These are phyloP conservation scores for Waitea zeae DNA, from an alignment of 1,284 basidiomycete species.

Conservation along the genomic window DNA sequence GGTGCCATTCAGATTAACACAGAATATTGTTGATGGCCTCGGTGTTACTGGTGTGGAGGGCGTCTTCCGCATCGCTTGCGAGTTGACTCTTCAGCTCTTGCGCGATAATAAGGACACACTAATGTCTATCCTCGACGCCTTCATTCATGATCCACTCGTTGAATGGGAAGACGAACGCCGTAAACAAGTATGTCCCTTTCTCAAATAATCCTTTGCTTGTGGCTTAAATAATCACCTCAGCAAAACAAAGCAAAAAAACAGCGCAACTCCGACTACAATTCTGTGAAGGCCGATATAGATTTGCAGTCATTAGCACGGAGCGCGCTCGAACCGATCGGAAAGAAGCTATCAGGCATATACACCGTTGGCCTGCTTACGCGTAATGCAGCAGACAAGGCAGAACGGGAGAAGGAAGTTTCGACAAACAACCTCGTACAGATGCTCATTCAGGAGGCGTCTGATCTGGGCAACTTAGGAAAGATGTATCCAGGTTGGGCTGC, in stretches of 20 bases:
- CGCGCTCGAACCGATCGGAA: slow-evolving; percentile 65
- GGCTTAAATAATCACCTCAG: background rate
- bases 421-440: slow-evolving; percentile 81
- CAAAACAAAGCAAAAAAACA: slow-evolving; percentile 3
- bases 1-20: slow-evolving; percentile 92
- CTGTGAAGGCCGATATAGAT: slow-evolving; percentile 29
- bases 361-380: no score
- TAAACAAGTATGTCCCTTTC: slow-evolving; percentile 40
- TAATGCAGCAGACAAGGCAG: slow-evolving; percentile 23
- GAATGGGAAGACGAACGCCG: slow-evolving; percentile 83
- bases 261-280: slow-evolving; percentile 15
- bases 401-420: slow-evolving; percentile 49
- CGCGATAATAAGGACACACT: slow-evolving; percentile 87
- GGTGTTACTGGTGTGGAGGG: slow-evolving; percentile 93
- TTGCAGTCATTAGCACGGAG: slow-evolving; percentile 50
- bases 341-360: slow-evolving; percentile 70
- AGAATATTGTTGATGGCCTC: slow-evolving; percentile 86
- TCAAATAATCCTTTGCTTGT: slow-evolving; percentile 6
- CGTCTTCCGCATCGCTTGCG: slow-evolving; percentile 84
- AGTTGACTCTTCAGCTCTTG: slow-evolving; percentile 80
- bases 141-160: slow-evolving; percentile 93
- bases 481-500: slow-evolving; percentile 83
- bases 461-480: slow-evolving; percentile 48
- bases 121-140: slow-evolving; percentile 94
- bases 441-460: slow-evolving; percentile 77